Evolutionary conservation across 345 rosid species (phyloP), one percentile per base, ranked within the genome.

Genomic region (Citropsis articulata): DNA sequence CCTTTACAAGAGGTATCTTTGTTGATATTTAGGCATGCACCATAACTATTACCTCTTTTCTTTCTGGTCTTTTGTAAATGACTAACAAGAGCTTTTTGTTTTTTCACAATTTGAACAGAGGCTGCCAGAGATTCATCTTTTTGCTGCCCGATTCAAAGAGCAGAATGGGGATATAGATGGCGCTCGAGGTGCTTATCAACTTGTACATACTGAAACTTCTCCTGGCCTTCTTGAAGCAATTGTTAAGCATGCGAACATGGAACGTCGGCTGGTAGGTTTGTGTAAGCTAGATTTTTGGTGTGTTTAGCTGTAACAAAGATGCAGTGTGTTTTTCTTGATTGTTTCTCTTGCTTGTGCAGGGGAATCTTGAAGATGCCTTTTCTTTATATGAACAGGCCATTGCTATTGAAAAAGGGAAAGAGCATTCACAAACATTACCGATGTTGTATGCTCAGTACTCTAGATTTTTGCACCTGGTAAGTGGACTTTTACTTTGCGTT

Each of bases 171-270:
- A 97, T 83, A 75, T 91, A 65, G 75, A 82, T 73, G 98, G 98
- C 77, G 98, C 99, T 81, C 88, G 89, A 79, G 98, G 98, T 80
- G 95, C 97, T 21, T 97, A 82, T 82, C 94, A 91, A 81, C 91
- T 90, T 75, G 84, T 97, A 66, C 98, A 97, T 78, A 35, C 89
- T 77, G 98, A 97, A 87, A 89, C 89, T 76, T 83, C 99, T 42
- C 99, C 99, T 24, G 99, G 97, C 70, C 92, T 97, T 75, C 82
- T 97, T 75, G 99, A 97, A 88, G 99, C 98, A 55, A 90, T 97
- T 82, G 86, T 88, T 31, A 94, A 93, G 85, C 99, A 97, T 83
- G 98, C 98, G 4, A 91, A 94, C 85, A 94, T 97, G 99, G 99
- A 97, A 83, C 80, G n/a, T 22, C 87, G 98, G 62, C 86, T 86